Base-by-base conservation (phyloP, 2,329 filamentous ascomycete species). In the Monosporascus sp. region DNA sequence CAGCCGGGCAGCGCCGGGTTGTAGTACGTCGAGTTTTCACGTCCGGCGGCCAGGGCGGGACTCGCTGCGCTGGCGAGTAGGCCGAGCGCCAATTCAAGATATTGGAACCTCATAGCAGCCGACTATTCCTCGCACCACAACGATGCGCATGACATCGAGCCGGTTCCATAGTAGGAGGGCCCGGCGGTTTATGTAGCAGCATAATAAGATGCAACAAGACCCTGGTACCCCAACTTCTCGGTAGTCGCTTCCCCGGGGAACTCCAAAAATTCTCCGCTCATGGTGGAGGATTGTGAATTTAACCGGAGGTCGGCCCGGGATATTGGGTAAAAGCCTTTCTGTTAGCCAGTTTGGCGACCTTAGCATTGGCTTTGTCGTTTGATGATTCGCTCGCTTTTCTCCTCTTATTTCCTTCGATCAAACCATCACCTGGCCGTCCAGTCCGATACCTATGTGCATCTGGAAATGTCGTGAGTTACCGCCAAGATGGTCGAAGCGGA, bases 1-100 rank as follows among this genome's bases (percentile, higher is more conserved):
- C 73, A 79, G 5, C 77, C 77, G 3, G 77, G 74, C 3, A 80
- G 65, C 5, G 79, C 69, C 0, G 77, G 77, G 60, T 79, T 80
- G 39, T 57, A 57, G 45, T 62, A 64, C 14, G 59, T 57, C 14
- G 60, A 62, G 49, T 62, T 62, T 1, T 22, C 46, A 5, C 39
- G 41, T 34, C 31, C 31, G 31, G 4, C 31, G 9, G 31, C 31
- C 9, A 34, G 11, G 11, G 11, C 31, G 31, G 31, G 31, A 34
- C 9, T 34, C 31, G 22, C 34, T 11, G 47, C 18, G 14, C 25
- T 20, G 45, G 17, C 11, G 50, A 53, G 38, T 51, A 46, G 14
- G 39, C 49, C 18, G 41, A 57, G 45, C 24, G 39, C 48, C 7
- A 48, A 27, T 34, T 34, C 31, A 34, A 34, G 31, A 34, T 34